A percentile compares a stretch with the other conserved stretches of the same genome.
phyloP scores from a whole-genome alignment of 805 yeast genomes.

The Yamadazyma akitaensis region DNA sequence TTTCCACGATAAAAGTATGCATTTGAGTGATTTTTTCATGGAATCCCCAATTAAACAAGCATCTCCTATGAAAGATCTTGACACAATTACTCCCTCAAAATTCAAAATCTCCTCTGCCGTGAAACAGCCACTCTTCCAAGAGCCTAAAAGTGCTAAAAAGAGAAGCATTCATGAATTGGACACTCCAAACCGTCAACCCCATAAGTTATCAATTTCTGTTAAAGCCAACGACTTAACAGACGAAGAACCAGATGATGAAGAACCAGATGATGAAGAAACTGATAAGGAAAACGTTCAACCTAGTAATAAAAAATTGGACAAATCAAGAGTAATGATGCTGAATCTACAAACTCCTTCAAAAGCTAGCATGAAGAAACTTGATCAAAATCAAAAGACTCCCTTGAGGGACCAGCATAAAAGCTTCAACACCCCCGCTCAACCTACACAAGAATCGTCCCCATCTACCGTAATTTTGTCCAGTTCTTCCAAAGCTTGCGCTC shows the following conservation, averaged over 20 bases:
- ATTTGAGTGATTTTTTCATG: slow-evolving; percentile 41
- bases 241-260: slow-evolving; percentile 12
- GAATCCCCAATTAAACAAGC: slow-evolving; percentile 38
- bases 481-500: slow-evolving; percentile 18
- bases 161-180: slow-evolving; percentile 35
- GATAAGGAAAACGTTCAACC: slow-evolving; percentile 10
- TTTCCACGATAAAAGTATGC: slow-evolving; percentile 40
- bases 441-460: slow-evolving; percentile 35
- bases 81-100: slow-evolving; percentile 40
- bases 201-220: slow-evolving; percentile 23
- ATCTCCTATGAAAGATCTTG: slow-evolving; percentile 33
- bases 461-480: slow-evolving; percentile 41
- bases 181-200: slow-evolving; percentile 37
- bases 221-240: slow-evolving; percentile 15
- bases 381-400: slow-evolving; percentile 18
- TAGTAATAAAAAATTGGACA: not conserved
- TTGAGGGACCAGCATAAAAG: slow-evolving; percentile 1
- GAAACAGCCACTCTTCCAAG: slow-evolving; percentile 19
- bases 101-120: slow-evolving; percentile 23
- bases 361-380: slow-evolving; percentile 20
- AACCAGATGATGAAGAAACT: slow-evolving; percentile 18
- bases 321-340: slow-evolving; percentile 4
- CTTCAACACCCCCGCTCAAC: slow-evolving; percentile 35
- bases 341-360: slow-evolving; percentile 34
- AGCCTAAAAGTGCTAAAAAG: slow-evolving; percentile 30